Conservation (phyloP, 1,284 basidiomycete genomes). For the Ustilago crameri region DNA sequence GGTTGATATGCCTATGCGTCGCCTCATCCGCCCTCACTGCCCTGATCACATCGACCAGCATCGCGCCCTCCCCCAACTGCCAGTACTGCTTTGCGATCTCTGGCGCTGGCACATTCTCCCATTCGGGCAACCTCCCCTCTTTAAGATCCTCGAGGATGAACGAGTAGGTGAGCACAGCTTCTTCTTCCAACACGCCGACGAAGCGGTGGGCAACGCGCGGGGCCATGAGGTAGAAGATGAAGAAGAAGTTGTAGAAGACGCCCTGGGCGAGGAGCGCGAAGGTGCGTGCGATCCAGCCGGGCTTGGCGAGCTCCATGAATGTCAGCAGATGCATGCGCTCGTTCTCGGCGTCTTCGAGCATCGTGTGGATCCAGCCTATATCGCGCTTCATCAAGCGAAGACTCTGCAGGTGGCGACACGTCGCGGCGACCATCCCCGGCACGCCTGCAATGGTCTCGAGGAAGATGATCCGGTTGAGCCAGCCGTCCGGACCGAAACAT, state of each 20-base stretch:
- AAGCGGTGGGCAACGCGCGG: conserved; percentile 90
- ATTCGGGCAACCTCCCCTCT: conserved; percentile 85
- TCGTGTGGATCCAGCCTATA: conserved; percentile 59
- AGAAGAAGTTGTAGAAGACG: conserved; percentile 66
- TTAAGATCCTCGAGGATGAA: conserved; percentile 85
- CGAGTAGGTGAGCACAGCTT: conserved; percentile 79
- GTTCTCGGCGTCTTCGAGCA: conserved; percentile 62
- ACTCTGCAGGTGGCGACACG: conserved; percentile 76
- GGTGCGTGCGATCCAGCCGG: conserved; percentile 33
- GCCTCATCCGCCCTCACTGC: conserved; percentile 91
- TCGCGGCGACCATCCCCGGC: conserved; percentile 88
- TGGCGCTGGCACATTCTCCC: conserved; percentile 79
- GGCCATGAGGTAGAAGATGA: conserved; percentile 80
- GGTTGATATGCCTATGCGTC: conserved; percentile 58
- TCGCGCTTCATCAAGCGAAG: conserved; percentile 55
- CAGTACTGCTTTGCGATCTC: conserved; percentile 89
- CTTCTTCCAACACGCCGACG: conserved; percentile 93
- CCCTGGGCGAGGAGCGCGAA: conserved; percentile 74
- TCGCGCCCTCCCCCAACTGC: conserved; percentile 78
- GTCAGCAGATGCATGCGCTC: conserved; percentile 60
- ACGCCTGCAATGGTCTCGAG: conserved; percentile 80
- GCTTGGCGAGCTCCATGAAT: conserved; percentile 42
- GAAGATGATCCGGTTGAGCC: conserved; percentile 58
- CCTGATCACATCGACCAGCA: conserved; percentile 85
- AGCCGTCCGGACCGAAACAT: conserved; percentile 56